Evolutionary conservation across 345 rosid species (phyloP).

Genomic region (Bruguiera gymnorhiza): DNA sequence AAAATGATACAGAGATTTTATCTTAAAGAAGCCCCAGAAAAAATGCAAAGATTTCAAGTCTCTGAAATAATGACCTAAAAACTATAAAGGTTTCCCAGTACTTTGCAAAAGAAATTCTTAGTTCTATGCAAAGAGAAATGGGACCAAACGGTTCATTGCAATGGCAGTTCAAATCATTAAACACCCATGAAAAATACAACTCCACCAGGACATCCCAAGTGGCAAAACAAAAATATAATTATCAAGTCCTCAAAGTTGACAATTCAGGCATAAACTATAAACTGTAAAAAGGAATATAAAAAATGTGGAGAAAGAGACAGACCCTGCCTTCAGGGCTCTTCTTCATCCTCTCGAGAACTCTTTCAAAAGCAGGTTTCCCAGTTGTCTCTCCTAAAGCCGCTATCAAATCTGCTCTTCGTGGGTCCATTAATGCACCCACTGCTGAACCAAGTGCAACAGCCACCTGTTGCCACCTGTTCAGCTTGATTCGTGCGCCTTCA

Average conservation of each 20-base stretch:
- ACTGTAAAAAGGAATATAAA: not conserved
- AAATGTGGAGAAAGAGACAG: constrained; percentile 17
- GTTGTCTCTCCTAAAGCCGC: constrained; percentile 78
- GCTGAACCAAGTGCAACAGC: constrained; percentile 70
- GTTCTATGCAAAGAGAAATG: too few relatives aligned
- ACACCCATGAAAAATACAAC: not conserved
- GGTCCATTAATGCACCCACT: constrained; percentile 62
- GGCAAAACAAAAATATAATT: not conserved
- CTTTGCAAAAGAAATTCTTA: too few relatives aligned
- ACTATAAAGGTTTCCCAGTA: too few relatives aligned
- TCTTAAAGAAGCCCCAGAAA: not conserved
- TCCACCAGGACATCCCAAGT: not conserved
- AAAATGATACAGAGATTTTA: not conserved
- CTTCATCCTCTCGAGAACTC: constrained; percentile 68
- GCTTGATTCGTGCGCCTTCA: constrained; percentile 40
- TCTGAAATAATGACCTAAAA: too few relatives aligned
- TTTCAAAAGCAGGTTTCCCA: constrained; percentile 65
- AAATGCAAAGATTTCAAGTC: too few relatives aligned
- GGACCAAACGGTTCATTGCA: too few relatives aligned
- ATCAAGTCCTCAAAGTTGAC: too few relatives aligned
- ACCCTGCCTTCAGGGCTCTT: constrained; percentile 60
- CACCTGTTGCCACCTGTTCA: constrained; percentile 69
- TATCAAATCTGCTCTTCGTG: constrained; percentile 68
- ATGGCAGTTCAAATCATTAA: not conserved
- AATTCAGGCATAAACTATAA: too few relatives aligned